A percentile compares a stretch with the other conserved stretches of the same genome.
These are phyloP conservation scores for Fusarium lyarnte DNA, from an alignment of 2,329 filamentous ascomycete species.

Conservation along the genomic window DNA sequence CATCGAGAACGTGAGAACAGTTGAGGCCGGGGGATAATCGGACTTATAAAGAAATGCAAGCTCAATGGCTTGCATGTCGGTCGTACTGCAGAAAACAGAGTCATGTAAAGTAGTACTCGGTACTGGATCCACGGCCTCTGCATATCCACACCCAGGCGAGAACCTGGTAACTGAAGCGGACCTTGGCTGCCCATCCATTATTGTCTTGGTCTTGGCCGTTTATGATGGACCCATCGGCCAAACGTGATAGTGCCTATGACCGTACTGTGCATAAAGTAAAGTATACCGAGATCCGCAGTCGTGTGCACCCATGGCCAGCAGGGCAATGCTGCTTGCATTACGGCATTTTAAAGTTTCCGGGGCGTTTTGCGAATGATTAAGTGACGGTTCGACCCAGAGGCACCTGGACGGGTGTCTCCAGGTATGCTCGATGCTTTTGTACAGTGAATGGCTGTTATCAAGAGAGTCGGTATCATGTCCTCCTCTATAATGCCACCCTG, in stretches of 20 bases:
- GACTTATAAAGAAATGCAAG: slow-evolving; percentile 32
- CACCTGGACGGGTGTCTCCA: neutral
- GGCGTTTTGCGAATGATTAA: neutral
- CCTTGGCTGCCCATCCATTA: slow-evolving; percentile 5
- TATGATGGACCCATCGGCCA: slow-evolving; percentile 10
- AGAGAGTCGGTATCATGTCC: neutral
- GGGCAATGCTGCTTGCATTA: slow-evolving; percentile 12
- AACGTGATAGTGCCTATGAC: neutral
- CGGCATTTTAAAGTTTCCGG: neutral
- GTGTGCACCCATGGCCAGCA: neutral
- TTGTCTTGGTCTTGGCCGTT: slow-evolving; percentile 6
- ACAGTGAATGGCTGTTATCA: neutral
- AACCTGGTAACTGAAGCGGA: slow-evolving; percentile 1
- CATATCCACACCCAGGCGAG: slow-evolving; percentile 25
- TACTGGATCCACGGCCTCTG: slow-evolving; percentile 25
- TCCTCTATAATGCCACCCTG: neutral
- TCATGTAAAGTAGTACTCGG: slow-evolving; percentile 24
- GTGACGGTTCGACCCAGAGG: neutral
- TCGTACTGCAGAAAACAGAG: slow-evolving; percentile 30
- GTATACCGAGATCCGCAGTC: slow-evolving; percentile 11
- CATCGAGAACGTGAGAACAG: neutral
- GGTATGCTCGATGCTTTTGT: neutral
- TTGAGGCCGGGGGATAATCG: slow-evolving; percentile 6
- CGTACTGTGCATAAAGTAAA: neutral
- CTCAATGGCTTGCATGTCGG: slow-evolving; percentile 10